Evolutionary conservation across 148 eudicot genomes (phyloP).

Genomic region (Nyssa sinensis): DNA sequence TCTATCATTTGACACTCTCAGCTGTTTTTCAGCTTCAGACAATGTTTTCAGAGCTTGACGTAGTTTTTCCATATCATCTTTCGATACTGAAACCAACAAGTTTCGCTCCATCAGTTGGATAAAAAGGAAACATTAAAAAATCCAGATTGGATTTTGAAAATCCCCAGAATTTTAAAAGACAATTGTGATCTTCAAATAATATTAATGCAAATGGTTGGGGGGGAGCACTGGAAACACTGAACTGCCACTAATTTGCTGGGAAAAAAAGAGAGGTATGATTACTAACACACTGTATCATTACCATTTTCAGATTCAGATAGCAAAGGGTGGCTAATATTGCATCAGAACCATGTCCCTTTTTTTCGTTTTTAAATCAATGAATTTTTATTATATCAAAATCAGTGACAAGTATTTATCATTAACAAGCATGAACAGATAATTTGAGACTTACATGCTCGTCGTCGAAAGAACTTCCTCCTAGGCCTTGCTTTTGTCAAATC

Average conservation of each 20-base stretch:
- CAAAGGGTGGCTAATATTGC: neutral
- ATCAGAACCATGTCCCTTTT: neutral
- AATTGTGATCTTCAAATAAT: too few species aligned
- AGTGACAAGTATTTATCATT: neutral
- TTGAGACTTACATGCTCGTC: slow-evolving; percentile 65
- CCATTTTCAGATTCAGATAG: neutral
- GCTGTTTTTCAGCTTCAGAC: slow-evolving; percentile 94
- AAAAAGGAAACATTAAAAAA: neutral
- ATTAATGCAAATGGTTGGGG: too few species aligned
- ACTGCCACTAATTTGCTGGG: too few species aligned
- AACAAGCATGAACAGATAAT: slow-evolving; percentile 1
- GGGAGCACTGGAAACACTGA: too few species aligned
- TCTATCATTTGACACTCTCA: slow-evolving; percentile 79
- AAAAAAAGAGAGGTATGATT: neutral
- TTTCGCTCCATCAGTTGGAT: neutral
- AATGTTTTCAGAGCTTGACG: slow-evolving; percentile 89
- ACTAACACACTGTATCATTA: neutral
- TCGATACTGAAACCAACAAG: slow-evolving; percentile 56
- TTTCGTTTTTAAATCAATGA: neutral
- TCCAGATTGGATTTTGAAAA: too few species aligned
- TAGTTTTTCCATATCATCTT: slow-evolving; percentile 88
- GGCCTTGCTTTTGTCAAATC: slow-evolving; percentile 65
- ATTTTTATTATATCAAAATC: neutral
- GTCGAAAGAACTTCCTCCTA: slow-evolving; percentile 78
- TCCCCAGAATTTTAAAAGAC: too few species aligned